Evolutionary conservation across 176 grass and related monocot species (phyloP), one percentile per base, ranked within the genome.

Genomic region (Metroxylon sagu): DNA sequence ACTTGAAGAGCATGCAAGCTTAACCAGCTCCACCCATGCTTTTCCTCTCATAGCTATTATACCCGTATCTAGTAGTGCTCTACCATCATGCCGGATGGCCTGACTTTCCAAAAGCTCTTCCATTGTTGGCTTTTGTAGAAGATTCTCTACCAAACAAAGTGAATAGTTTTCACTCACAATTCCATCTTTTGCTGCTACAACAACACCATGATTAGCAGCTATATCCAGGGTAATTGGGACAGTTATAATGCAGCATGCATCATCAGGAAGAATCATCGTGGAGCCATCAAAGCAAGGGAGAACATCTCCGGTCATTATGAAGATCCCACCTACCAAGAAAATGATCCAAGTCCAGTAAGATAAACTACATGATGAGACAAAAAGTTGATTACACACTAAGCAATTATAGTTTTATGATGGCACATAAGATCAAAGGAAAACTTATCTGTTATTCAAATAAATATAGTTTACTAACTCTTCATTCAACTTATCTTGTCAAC

Each of bases 221-320:
- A 90, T 62, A 68, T 96, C 86, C 25, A 82, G 68, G 50, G 86
- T 87, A 50, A 89, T 90, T 39, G 86, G 91, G 25, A 71, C 86
- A 4, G 86, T 96, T 60, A 96, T 72, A 26, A 96, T 85, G 72
- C 83, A 90, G 29, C 77, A 82, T 8, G 80, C 70, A 25, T 87
- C 75, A 2, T 96, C 86, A 0, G 91, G 91, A 65, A 96, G 83
- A 52, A 80, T 31, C 26, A 96, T 77, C 26, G 57, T 77, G 5
- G 77, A 75, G 60, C 83, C 86, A 62, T 96, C 91, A 49, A 96
- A 96, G 52, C 91, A 96, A 0, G 91, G 91, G 28, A 96, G 91
- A 59, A 96, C 91, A 49, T 96, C 91, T 59, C 91, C 91, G 0
- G 91, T 96, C 91, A 96, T 96, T 71, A 96, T 96, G 73, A 96